Evolutionary conservation across 1,284 basidiomycete genomes (phyloP), one percentile per base, ranked within the genome.

Genomic region (Volvariella volvacea): DNA sequence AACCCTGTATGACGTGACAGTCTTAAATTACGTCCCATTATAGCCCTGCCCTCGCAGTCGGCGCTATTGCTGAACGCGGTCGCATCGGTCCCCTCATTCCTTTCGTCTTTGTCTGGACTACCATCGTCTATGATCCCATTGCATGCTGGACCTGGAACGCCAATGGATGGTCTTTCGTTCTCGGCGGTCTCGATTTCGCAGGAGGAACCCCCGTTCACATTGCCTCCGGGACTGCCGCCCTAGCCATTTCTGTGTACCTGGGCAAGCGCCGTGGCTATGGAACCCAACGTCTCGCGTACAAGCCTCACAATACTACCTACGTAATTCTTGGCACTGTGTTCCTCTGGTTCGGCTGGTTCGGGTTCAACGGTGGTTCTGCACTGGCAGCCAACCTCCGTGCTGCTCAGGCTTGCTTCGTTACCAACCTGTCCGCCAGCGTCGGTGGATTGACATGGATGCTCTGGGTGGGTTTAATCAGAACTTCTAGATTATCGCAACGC

Each of bases 321-420:
- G 89, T 98, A 53, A 74, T 97, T 43, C 72, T 99, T 45, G 94
- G 94, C 42, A 98, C 95, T 0, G 80, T 84, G 10, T 82, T 98
- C 66, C 88, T 98, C 47, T 98, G 93, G 94, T 93, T 96, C 57
- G 94, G 93, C n/a, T 97, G 94, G 94, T 92, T 94, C 58, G 62
- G 62, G 1, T 90, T 88, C 73, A 94, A 94, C 67, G 92, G 92
- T 34, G 89, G 89, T 31, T 86, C 80, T 12, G 89, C 90, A 7
- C 73, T 92, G 48, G 76, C 79, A 25, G 92, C 92, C 52, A 95
- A 95, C 70, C 69, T 96, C 43, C 80, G 92, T 47, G 93, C 92
- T 1, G 79, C 86, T 31, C 81, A 89, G 66, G 92, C 93, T 15
- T 91, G 88, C 67, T 87, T 94, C 51, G 90, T 95, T 49, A 99